Conservation (phyloP, 140 eudicot species). For the Anethum foeniculum region DNA sequence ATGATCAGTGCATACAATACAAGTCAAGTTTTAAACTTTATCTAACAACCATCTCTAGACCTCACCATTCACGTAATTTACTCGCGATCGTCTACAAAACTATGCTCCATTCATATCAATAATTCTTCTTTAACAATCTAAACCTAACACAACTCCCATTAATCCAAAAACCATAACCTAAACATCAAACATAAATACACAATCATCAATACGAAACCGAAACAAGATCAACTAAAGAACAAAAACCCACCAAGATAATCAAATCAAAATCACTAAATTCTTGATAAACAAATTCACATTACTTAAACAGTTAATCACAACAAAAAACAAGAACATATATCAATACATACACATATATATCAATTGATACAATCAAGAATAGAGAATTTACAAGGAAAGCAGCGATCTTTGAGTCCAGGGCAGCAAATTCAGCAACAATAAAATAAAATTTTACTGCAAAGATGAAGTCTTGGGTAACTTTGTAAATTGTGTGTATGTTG, state of each 20-base stretch:
- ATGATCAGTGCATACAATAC: conserved; percentile 44
- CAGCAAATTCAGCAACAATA: neutral
- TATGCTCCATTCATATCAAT: neutral
- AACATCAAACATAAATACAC: neutral
- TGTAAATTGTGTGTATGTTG: neutral
- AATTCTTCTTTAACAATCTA: neutral
- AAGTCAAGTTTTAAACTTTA: conserved; percentile 34
- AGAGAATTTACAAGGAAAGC: neutral
- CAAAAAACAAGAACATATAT: neutral
- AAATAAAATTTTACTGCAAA: neutral
- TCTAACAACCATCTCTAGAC: conserved; percentile 52
- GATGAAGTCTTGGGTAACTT: neutral
- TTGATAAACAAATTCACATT: conserved; percentile 1
- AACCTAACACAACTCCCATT: neutral
- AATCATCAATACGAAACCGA: neutral
- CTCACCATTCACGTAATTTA: conserved; percentile 45
- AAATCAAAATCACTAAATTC: conserved; percentile 6
- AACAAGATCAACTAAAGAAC: neutral
- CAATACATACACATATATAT: neutral
- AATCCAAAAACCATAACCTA: neutral
- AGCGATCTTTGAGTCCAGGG: neutral
- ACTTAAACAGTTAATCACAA: neutral
- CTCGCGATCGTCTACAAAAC: neutral
- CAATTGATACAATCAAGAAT: neutral
- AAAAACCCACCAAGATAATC: neutral